A percentile compares a stretch with the other conserved stretches of the same genome.
phyloP scores from a whole-genome alignment of 2,329 filamentous ascomycete genomes.

The Pyricularia pennisetigena region DNA sequence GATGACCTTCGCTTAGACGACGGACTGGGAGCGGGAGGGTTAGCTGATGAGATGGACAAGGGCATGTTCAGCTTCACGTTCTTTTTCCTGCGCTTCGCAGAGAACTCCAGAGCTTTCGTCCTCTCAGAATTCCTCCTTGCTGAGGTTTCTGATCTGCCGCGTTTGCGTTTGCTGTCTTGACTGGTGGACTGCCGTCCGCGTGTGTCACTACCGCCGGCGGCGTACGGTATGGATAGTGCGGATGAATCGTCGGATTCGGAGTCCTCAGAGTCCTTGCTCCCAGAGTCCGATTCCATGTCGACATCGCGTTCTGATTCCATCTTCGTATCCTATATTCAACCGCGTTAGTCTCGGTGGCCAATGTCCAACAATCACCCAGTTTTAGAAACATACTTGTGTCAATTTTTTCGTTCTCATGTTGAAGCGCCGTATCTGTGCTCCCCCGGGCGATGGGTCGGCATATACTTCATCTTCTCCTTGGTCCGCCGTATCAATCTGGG shows the following conservation, averaged over 20 bases:
- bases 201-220: neutral
- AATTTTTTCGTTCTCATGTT: constrained; percentile 23
- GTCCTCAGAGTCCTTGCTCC: constrained; percentile 24
- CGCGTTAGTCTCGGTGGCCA: neutral
- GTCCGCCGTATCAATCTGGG: constrained; percentile 32
- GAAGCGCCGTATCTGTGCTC: constrained; percentile 12
- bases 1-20: neutral
- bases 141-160: constrained; percentile 11
- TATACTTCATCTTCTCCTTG: constrained; percentile 24
- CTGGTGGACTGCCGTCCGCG: neutral
- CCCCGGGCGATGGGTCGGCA: neutral
- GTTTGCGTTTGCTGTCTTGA: constrained; percentile 7
- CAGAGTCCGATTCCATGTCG: constrained; percentile 19
- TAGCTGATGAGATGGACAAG: constrained; percentile 45
- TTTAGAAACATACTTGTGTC: constrained; percentile 12
- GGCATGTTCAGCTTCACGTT: constrained; percentile 56
- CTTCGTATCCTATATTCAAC: neutral
- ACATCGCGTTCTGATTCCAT: neutral
- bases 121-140: constrained; percentile 37
- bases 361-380: neutral
- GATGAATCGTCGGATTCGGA: constrained; percentile 20
- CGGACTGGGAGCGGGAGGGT: neutral
- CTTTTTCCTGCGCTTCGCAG: constrained; percentile 52
- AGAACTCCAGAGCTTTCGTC: constrained; percentile 37
- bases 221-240: constrained; percentile 10